These are phyloP conservation scores for Petunia hybrid DNA, from an alignment of 305 asterid species.

Conservation along the genomic window DNA sequence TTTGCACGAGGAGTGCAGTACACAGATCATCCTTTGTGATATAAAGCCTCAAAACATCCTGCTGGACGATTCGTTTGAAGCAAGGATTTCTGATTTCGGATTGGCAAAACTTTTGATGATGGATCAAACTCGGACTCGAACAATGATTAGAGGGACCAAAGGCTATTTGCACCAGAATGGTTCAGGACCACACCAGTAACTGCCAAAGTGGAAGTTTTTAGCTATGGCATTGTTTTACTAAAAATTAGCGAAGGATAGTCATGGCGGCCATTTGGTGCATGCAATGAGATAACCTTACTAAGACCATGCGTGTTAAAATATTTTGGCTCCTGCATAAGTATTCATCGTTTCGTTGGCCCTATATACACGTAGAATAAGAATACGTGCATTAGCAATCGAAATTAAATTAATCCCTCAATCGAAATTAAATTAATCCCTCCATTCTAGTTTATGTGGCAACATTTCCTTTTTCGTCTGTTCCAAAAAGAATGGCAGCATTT, in stretches of 20 bases:
- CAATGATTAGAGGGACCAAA: constrained; percentile 44
- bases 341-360: too few relatives aligned
- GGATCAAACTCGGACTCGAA: constrained; percentile 43
- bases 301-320: too few relatives aligned
- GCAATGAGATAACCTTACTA: background rate
- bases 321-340: too few relatives aligned
- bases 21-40: constrained; percentile 56
- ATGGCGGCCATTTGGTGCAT: constrained; percentile 38
- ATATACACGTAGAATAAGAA: too few relatives aligned
- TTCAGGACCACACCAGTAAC: constrained; percentile 42
- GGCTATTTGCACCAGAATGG: constrained; percentile 62
- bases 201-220: constrained; percentile 47
- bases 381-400: too few relatives aligned
- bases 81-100: constrained; percentile 50
- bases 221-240: constrained; percentile 48
- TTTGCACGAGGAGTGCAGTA: constrained; percentile 54
- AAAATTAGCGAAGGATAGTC: constrained; percentile 18
- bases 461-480: too few relatives aligned
- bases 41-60: constrained; percentile 55
- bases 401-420: too few relatives aligned
- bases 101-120: constrained; percentile 45
- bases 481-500: too few relatives aligned
- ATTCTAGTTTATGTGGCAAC: too few relatives aligned
- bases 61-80: constrained; percentile 40
- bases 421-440: too few relatives aligned